Conservation (phyloP, 2,329 filamentous ascomycete species). For the Trichoderma aggressivum region DNA sequence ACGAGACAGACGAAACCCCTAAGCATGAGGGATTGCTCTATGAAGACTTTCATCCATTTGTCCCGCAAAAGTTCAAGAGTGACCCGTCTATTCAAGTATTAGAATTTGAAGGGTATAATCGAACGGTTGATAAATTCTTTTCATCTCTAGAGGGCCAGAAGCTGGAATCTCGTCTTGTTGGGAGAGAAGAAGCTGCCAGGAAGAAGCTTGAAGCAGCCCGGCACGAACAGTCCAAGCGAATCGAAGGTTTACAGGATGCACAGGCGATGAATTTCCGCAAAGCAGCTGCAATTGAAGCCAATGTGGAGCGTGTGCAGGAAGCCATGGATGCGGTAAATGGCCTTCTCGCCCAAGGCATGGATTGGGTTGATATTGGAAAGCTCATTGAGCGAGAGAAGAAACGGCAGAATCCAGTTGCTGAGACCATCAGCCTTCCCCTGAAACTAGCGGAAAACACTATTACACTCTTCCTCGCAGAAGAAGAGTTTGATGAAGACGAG, state of each 20-base stretch:
- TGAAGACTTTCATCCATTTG: slow-evolving; percentile 93
- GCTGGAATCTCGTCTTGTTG: slow-evolving; percentile 75
- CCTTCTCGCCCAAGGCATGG: slow-evolving; percentile 90
- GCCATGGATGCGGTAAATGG: slow-evolving; percentile 90
- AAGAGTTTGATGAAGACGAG: slow-evolving; percentile 60
- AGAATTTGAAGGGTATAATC: slow-evolving; percentile 82
- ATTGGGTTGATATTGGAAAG: slow-evolving; percentile 89
- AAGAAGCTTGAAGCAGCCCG: slow-evolving; percentile 82
- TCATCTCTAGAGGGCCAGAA: slow-evolving; percentile 94
- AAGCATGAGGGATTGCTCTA: slow-evolving; percentile 62
- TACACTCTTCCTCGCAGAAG: slow-evolving; percentile 73
- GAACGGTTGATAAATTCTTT: slow-evolving; percentile 93
- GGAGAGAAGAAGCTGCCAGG: slow-evolving; percentile 77
- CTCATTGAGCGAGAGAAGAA: slow-evolving; percentile 85
- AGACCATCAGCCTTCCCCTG: slow-evolving; percentile 80
- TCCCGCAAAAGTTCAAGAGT: slow-evolving; percentile 72
- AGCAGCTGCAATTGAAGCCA: slow-evolving; percentile 85
- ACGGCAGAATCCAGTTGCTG: slow-evolving; percentile 77
- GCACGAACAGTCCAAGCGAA: slow-evolving; percentile 77
- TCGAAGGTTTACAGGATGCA: slow-evolving; percentile 76
- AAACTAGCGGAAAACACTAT: slow-evolving; percentile 88
- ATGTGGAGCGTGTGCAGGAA: slow-evolving; percentile 86
- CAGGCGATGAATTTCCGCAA: slow-evolving; percentile 84
- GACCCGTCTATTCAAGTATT: slow-evolving; percentile 65
- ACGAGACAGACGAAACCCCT: slow-evolving; percentile 21